Base-by-base conservation (phyloP, 495 filamentous ascomycete species). In the Terfezia claveryi region DNA sequence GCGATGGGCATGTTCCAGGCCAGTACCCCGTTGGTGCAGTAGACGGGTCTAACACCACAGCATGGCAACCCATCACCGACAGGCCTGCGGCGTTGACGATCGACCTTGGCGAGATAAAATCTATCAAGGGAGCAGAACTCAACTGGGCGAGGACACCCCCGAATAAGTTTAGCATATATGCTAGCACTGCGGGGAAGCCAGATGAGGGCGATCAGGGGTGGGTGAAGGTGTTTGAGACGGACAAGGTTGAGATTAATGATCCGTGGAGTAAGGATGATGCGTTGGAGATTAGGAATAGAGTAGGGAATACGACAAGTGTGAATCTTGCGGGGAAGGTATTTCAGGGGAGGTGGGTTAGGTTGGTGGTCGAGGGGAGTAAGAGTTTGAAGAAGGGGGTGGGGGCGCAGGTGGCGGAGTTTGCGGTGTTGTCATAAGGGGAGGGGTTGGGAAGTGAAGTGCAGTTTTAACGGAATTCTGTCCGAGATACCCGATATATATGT, bases 321-420 rank as follows among this genome's bases (percentile, higher is more conserved):
- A 11, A 17, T 5, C 27, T 51, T 51, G 50, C n/a, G 6, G 27
- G 23, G 50, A 27, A 56, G 8, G 61, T 65, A 36, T 68, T 62
- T 38, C 64, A 57, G 38, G 67, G 72, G 8, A 59, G 61, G 56
- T 74, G 62, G 57, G 69, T 67, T 23, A 66, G 59, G 50, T 57
- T 78, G 55, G 59, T 61, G 50, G 64, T 78, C 36, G 62, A 67
- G 52, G 76, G 72, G 10, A 76, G 73, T 63, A 64, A 66, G 51
- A 67, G 65, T 32, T 32, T 20, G 9, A 67, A 64, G 1, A 74
- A 78, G 59, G 72, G 67, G 3, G 69, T 68, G 0, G 82, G 83
- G 0, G 78, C 78, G 2, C 83, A 79, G 16, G 82, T 87, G 8
- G 82, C 80, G 12, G 83, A 86, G 64, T 85, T 80, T 74, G 79